phyloP scores from a whole-genome alignment of 495 filamentous ascomycete genomes.

The Penicillium longicatenatum region DNA sequence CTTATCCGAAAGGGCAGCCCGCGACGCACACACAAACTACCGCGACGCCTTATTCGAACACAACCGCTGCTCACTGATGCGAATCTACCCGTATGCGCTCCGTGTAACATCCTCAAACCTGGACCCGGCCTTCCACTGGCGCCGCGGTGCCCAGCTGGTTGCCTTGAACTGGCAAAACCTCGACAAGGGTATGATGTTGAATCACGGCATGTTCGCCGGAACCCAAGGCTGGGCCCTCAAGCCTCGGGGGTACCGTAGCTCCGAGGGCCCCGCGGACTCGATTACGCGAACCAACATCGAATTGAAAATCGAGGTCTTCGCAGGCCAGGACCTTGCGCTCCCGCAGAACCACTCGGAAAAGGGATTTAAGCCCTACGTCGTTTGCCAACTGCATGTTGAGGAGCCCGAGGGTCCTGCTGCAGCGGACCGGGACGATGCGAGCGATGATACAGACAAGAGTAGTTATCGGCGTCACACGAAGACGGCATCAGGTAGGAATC shows the following conservation, averaged over 20 bases:
- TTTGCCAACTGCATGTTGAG: conserved; percentile 79
- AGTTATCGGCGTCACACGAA: conserved; percentile 73
- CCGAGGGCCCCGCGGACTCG: conserved; percentile 19
- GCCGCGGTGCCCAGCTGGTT: conserved; percentile 86
- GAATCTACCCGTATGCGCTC: conserved; percentile 82
- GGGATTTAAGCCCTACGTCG: conserved; percentile 76
- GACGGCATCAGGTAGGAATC: conserved; percentile 59
- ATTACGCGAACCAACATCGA: conserved; percentile 37
- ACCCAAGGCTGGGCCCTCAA: conserved; percentile 85
- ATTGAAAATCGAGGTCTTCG: conserved; percentile 53
- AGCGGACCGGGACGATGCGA: conserved; percentile 39
- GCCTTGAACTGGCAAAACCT: conserved; percentile 93
- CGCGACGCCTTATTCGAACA: conserved; percentile 70
- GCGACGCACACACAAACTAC: conserved; percentile 65
- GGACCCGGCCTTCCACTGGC: conserved; percentile 82
- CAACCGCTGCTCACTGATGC: conserved; percentile 83
- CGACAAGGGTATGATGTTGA: conserved; percentile 94
- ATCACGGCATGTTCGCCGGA: conserved; percentile 86
- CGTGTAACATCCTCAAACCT: conserved; percentile 84
- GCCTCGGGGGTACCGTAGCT: conserved; percentile 64
- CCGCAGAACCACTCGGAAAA: conserved; percentile 53
- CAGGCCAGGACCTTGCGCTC: conserved; percentile 56
- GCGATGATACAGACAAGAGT: conserved; percentile 49
- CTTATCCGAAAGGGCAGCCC: conserved; percentile 76
- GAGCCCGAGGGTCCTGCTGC: conserved; percentile 39